phyloP scores from a whole-genome alignment of 345 rosid species.

The Euphorbia pulcherrima region DNA sequence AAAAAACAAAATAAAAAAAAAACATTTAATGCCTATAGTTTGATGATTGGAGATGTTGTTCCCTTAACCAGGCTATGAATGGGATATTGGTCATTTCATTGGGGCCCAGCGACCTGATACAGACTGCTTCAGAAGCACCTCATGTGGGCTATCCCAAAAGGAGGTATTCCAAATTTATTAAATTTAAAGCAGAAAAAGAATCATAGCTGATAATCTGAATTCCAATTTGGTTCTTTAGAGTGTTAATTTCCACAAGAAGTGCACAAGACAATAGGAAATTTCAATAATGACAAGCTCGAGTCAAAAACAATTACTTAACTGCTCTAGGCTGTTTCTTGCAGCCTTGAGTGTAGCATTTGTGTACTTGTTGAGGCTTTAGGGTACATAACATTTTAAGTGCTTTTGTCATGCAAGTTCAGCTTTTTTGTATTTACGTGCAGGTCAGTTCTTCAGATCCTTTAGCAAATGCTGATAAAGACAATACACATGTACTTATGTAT shows the following conservation, averaged over 20 bases:
- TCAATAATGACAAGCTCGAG: not conserved
- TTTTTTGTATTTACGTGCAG: slow-evolving; percentile 32
- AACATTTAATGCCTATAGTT: slow-evolving; percentile 4
- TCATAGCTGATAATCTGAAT: not conserved
- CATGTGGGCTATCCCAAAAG: slow-evolving; percentile 56
- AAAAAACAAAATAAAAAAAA: not conserved
- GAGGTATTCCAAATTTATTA: slow-evolving; percentile 40
- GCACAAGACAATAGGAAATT: not conserved
- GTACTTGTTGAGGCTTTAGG: not conserved
- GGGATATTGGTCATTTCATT: slow-evolving; percentile 93
- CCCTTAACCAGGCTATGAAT: slow-evolving; percentile 68
- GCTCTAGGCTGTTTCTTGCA: not conserved
- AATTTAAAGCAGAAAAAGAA: not conserved
- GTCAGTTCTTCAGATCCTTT: slow-evolving; percentile 61
- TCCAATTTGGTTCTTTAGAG: not conserved
- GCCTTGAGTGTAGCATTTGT: not conserved
- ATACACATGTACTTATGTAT: slow-evolving; percentile 74
- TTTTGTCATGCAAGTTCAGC: not conserved
- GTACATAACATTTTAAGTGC: not conserved
- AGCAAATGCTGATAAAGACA: slow-evolving; percentile 61
- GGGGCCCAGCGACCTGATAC: slow-evolving; percentile 80
- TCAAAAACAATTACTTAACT: not conserved
- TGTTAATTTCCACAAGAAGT: not conserved
- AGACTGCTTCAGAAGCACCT: slow-evolving; percentile 84
- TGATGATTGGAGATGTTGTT: slow-evolving; percentile 17